Conservation (phyloP, 192 early-diverging fungal genomes). For the Spinellus fusiger region DNA sequence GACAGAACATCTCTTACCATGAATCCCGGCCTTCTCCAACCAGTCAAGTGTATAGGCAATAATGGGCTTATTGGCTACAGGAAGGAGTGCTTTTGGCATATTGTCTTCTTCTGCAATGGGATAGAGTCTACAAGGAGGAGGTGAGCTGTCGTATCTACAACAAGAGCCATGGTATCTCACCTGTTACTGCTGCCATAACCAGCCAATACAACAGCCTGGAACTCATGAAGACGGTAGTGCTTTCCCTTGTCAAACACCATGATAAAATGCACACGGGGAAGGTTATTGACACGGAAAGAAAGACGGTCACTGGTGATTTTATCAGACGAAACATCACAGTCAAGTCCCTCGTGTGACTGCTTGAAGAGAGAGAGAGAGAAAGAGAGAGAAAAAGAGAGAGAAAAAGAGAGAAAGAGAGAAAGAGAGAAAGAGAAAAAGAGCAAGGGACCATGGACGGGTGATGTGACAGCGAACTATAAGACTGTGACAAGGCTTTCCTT, state of each 20-base stretch:
- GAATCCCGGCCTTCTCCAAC: conserved; percentile 81
- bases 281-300: background rate
- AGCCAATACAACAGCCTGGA: conserved; percentile 62
- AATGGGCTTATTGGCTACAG: conserved; percentile 93
- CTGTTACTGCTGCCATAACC: conserved; percentile 56
- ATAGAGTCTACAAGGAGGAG: conserved; percentile 46
- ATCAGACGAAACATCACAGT: background rate
- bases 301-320: background rate
- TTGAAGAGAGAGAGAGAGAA: background rate
- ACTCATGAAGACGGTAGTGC: conserved; percentile 44
- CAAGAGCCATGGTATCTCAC: conserved; percentile 22
- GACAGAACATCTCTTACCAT: conserved; percentile 11
- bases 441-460: too few relatives aligned
- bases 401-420: background rate
- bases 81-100: conserved; percentile 90
- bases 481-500: background rate
- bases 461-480: too few relatives aligned
- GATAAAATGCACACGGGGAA: background rate
- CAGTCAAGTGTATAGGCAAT: conserved; percentile 90
- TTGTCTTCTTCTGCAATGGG: conserved; percentile 76
- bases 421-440: too few relatives aligned
- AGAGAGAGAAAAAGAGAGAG: too few relatives aligned
- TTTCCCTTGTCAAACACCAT: conserved; percentile 31
- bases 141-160: background rate
- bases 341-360: too few relatives aligned